Evolutionary conservation across 2,329 filamentous ascomycete genomes (phyloP), one percentile per base, ranked within the genome.

Genomic region (Aspergillus fructus): DNA sequence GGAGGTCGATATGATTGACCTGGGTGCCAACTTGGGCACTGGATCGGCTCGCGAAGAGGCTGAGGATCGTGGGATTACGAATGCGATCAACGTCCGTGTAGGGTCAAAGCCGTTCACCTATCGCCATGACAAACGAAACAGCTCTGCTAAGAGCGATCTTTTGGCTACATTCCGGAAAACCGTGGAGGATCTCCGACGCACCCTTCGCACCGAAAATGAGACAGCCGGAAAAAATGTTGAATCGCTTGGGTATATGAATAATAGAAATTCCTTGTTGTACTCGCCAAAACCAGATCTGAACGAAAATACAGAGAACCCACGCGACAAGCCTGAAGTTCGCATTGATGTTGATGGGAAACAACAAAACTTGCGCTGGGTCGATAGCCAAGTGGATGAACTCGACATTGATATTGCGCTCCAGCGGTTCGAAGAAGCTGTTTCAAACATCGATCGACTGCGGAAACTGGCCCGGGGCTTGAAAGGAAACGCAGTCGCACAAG

Each of bases 321-420:
- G 91, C 69, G 90, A 96, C 71, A 78, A 79, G 40, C 78, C 78
- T 17, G 85, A 81, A 60, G 89, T 96, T 77, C 84, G 96, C 55
- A 93, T 99, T 64, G 94, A 99, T 67, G 91, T 96, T 13, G 94
- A 97, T 68, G 94, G 94, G 49, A 96, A 96, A 68, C 93, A 97
- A 73, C 91, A 97, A 71, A 97, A 94, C 71, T 83, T 99, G 47
- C 89, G 93, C 53, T 97, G 91, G 91, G 91, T 99, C 0, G 94
- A 99, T 72, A 86, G 87, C 52, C 91, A 97, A 75, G 90, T 99
- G 73, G 94, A 99, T 70, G 91, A 96, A 69, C 84, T 99, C 5
- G 94, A 99, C 69, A 97, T 97, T 66, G 89, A 96, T 66, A 93
- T 99, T 67, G 93, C 94, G 0, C 82, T 97, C 50, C 93, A 97